Base-by-base conservation (phyloP, 169 alveolate genomes). In the Besnoitia besnoiti region DNA sequence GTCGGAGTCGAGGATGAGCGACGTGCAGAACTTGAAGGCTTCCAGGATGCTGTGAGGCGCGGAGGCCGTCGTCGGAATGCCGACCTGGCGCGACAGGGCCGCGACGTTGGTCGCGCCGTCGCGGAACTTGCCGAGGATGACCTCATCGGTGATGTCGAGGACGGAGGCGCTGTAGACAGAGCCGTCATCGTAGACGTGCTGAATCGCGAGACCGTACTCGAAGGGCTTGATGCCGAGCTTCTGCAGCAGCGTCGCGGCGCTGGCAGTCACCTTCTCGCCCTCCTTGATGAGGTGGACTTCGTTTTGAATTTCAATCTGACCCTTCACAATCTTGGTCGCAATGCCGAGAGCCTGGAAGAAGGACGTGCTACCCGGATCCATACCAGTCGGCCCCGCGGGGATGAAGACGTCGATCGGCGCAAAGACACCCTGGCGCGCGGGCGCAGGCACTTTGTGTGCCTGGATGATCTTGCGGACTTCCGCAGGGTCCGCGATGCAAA, bases 301-400 rank as follows among this genome's bases (percentile, higher is more conserved):
- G 77, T 98, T 97, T 49, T 98, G 99, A 92, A 99, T 99, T 97
- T 99, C 99, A 91, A 99, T 99, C 95, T 99, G 99, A 80, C 99
- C 99, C 97, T 98, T 99, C 93, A 98, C 99, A 94, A 99, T 99
- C 96, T 99, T 99, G 90, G 99, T 99, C 27, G 99, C 98, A 93
- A 99, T 99, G 92, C 99, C 99, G 93, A 99, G 97, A 55, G 99
- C 94, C 96, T 99, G 99, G 99, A 99, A 99, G 99, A 99, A 99
- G 84, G 99, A 97, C 47, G 99, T 99, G 96, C 98, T 99, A 44
- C 99, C 98, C 49, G 99, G 99, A 94, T 99, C 99, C 98, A 99
- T 96, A 90, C 99, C 99, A 47, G 99, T 99, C 46, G 99, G 98
- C 21, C 99, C 99, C 62, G 99, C 99, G 24, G 99, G 99, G 89